phyloP scores from a whole-genome alignment of 2,329 filamentous ascomycete genomes.

The Trichoderma atrobrunneum region DNA sequence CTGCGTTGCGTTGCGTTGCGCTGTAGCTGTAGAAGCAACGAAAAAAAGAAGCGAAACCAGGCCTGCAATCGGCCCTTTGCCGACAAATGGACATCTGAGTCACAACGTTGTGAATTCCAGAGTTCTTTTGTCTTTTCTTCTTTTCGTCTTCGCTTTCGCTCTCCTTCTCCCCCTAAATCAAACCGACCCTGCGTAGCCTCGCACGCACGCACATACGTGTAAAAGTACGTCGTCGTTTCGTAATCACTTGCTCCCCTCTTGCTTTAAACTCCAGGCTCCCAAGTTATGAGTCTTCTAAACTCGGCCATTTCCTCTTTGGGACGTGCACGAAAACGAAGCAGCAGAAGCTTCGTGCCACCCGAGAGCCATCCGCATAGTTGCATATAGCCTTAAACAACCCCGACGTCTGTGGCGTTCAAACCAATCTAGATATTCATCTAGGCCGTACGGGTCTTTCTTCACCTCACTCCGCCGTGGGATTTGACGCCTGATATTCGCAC shows the following conservation, averaged over 20 bases:
- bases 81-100: neutral
- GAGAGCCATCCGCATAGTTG: slow-evolving; percentile 4
- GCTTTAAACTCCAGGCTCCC: slow-evolving; percentile 4
- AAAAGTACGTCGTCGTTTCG: slow-evolving; percentile 12
- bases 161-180: neutral
- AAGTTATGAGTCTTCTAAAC: slow-evolving; percentile 7
- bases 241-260: neutral
- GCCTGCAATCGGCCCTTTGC: slow-evolving; percentile 9
- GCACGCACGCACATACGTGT: neutral
- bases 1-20: neutral
- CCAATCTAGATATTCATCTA: slow-evolving; percentile 12
- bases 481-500: slow-evolving; percentile 1
- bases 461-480: neutral
- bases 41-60: neutral
- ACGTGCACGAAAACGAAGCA: slow-evolving; percentile 10
- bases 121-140: neutral
- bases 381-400: neutral
- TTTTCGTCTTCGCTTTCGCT: neutral
- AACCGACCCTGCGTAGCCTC: neutral
- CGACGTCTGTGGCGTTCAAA: neutral
- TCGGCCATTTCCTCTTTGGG: slow-evolving; percentile 15
- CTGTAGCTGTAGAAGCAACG: neutral
- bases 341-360: slow-evolving; percentile 3
- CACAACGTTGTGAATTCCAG: neutral
- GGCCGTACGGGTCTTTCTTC: neutral